phyloP scores from a whole-genome alignment of 164 flowering plant genomes.

The Macadamia tetraphylla region DNA sequence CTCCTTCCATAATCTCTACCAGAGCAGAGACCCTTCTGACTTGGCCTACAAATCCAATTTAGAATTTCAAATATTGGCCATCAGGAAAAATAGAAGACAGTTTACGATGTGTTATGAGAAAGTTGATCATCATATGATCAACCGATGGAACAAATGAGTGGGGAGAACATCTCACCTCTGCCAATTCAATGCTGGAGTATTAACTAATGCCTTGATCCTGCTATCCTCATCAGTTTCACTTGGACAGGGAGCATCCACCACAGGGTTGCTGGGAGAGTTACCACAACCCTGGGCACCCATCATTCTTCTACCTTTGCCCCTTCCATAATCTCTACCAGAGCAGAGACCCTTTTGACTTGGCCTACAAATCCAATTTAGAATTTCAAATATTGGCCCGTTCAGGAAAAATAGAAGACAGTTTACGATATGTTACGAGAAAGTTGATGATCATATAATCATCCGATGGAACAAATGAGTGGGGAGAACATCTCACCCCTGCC shows the following conservation, averaged over 20 bases:
- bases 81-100: neutral
- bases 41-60: conserved; percentile 43
- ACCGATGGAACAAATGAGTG: neutral
- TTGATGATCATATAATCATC: neutral
- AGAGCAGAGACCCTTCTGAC: conserved; percentile 56
- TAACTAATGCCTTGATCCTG: conserved; percentile 84
- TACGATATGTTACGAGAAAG: too few relatives aligned
- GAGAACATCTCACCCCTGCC: conserved; percentile 66
- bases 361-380: conserved; percentile 28
- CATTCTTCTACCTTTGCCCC: conserved; percentile 74
- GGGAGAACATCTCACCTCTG: conserved; percentile 48
- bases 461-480: neutral
- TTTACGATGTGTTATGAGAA: too few relatives aligned
- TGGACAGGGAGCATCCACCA: conserved; percentile 54
- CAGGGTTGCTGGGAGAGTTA: conserved; percentile 21
- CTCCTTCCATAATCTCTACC: conserved; percentile 93
- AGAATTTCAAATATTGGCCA: neutral
- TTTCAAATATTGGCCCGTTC: neutral
- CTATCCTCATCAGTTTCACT: conserved; percentile 85
- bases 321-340: conserved; percentile 81
- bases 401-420: neutral
- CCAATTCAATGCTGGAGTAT: conserved; percentile 87
- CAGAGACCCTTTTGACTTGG: conserved; percentile 67
- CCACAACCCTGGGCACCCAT: conserved; percentile 39
- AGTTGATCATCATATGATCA: neutral